Percentiles rank a stretch among this genome's conserved stretches.
Evolutionary conservation across 495 filamentous ascomycete species (phyloP).

Genomic region (Daldinia vernicosa): DNA sequence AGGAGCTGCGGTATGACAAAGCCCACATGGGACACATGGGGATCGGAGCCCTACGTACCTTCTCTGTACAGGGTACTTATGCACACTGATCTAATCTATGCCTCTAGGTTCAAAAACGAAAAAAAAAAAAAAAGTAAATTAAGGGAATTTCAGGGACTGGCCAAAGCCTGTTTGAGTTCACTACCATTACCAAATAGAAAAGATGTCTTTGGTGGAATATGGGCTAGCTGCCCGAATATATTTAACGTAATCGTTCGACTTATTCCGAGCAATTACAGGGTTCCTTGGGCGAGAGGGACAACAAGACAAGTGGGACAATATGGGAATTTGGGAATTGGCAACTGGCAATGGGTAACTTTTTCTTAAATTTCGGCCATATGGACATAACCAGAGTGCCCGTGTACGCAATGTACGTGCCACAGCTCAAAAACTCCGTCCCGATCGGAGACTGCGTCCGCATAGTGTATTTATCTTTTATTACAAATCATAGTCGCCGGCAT

Average conservation of each 20-base stretch:
- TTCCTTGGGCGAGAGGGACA: slow-evolving; percentile 27
- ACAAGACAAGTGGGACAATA: slow-evolving; percentile 22
- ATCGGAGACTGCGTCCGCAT: background rate
- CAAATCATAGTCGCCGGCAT: background rate
- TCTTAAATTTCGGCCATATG: slow-evolving; percentile 24
- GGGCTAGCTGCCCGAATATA: slow-evolving; percentile 52
- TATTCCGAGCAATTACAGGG: slow-evolving; percentile 52
- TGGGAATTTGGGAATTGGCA: slow-evolving; percentile 20
- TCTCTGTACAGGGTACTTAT: slow-evolving; percentile 30
- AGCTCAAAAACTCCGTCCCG: background rate
- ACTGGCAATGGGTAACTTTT: slow-evolving; percentile 1
- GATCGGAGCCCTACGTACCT: slow-evolving; percentile 25
- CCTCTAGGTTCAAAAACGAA: slow-evolving; percentile 21
- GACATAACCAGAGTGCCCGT: slow-evolving; percentile 10
- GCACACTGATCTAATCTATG: slow-evolving; percentile 35
- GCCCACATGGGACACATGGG: slow-evolving; percentile 8
- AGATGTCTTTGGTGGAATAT: slow-evolving; percentile 42
- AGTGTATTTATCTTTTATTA: slow-evolving; percentile 7
- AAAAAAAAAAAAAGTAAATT: slow-evolving; percentile 19
- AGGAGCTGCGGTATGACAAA: slow-evolving; percentile 26
- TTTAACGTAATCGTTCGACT: slow-evolving; percentile 62
- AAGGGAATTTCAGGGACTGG: slow-evolving; percentile 35
- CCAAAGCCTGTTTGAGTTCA: slow-evolving; percentile 36
- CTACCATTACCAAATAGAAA: slow-evolving; percentile 62
- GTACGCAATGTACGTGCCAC: background rate